phyloP scores from a whole-genome alignment of 2,329 filamentous ascomycete genomes.

The Aciculosporium take region DNA sequence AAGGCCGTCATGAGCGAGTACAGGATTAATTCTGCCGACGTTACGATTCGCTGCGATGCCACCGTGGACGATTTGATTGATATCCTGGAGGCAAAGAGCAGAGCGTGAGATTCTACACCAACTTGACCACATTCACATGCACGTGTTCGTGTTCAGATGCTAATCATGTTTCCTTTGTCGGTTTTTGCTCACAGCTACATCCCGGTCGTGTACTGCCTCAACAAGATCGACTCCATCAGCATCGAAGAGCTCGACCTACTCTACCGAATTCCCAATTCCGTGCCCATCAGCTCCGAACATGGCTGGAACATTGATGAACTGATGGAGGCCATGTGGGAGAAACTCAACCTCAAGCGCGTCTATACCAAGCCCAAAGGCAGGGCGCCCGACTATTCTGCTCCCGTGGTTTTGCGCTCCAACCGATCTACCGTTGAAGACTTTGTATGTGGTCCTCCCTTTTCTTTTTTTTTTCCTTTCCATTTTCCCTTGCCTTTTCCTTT shows the following conservation, averaged over 20 bases:
- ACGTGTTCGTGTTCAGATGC: neutral
- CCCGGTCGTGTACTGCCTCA: constrained; percentile 95
- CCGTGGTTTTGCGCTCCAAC: constrained; percentile 72
- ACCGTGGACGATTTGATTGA: constrained; percentile 97
- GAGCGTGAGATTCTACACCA: constrained; percentile 27
- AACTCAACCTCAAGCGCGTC: constrained; percentile 76
- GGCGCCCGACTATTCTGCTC: constrained; percentile 79
- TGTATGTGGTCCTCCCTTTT: constrained; percentile 48
- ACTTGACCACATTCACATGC: neutral
- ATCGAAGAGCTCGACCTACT: constrained; percentile 95
- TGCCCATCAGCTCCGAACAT: constrained; percentile 92
- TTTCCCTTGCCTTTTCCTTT: no score
- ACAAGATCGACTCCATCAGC: constrained; percentile 97
- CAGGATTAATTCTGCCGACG: constrained; percentile 89
- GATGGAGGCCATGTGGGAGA: constrained; percentile 97
- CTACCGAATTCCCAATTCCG: constrained; percentile 92
- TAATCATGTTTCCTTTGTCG: neutral
- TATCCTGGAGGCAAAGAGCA: constrained; percentile 80
- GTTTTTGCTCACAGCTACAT: constrained; percentile 55
- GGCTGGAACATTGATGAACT: constrained; percentile 98
- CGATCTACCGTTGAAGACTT: constrained; percentile 93
- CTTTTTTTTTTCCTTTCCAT: no score
- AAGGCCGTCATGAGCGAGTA: constrained; percentile 97
- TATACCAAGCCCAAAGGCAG: constrained; percentile 98
- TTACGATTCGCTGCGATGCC: constrained; percentile 93